Percentiles rank a stretch among this genome's conserved stretches.
phyloP scores from a whole-genome alignment of 2,329 filamentous ascomycete species.

The Talaromyces rugulosus region DNA sequence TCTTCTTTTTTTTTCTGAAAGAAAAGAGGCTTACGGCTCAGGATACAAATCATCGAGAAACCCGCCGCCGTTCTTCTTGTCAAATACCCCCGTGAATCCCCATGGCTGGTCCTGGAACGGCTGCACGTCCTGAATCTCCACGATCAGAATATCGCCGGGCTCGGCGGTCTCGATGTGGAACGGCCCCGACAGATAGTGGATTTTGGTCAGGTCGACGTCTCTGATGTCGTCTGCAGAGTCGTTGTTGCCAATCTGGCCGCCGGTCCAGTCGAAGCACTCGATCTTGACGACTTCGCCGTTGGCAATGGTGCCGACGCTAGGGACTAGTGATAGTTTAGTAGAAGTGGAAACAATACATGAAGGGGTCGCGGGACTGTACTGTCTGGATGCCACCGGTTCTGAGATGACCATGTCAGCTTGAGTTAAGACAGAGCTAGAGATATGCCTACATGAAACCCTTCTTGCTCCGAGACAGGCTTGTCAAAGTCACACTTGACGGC shows the following conservation, averaged over 20 bases:
- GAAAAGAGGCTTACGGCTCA: slow-evolving; percentile 54
- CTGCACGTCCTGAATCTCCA: slow-evolving; percentile 92
- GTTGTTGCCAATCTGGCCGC: slow-evolving; percentile 81
- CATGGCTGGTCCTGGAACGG: slow-evolving; percentile 80
- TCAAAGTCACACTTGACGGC: slow-evolving; percentile 70
- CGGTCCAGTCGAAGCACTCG: slow-evolving; percentile 78
- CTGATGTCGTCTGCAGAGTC: slow-evolving; percentile 85
- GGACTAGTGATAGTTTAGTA: slow-evolving; percentile 54
- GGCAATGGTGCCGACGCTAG: slow-evolving; percentile 66
- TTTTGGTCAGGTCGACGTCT: slow-evolving; percentile 75
- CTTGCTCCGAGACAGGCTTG: slow-evolving; percentile 66
- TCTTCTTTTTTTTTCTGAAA: not conserved
- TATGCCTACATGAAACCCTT: slow-evolving; percentile 59
- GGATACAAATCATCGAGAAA: slow-evolving; percentile 87
- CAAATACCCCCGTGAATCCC: slow-evolving; percentile 85
- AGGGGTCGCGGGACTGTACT: slow-evolving; percentile 49
- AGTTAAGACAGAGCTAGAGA: not conserved
- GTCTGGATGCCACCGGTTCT: slow-evolving; percentile 94
- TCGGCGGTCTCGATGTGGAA: slow-evolving; percentile 82
- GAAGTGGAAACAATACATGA: not conserved
- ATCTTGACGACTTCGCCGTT: slow-evolving; percentile 89
- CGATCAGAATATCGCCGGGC: slow-evolving; percentile 77
- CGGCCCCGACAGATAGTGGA: slow-evolving; percentile 86
- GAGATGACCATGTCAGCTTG: slow-evolving; percentile 11
- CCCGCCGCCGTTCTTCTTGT: slow-evolving; percentile 76